A percentile compares a stretch with the other conserved stretches of the same genome.
phyloP scores from a whole-genome alignment of 306 rosid genomes.

The Albizia julibrissin region DNA sequence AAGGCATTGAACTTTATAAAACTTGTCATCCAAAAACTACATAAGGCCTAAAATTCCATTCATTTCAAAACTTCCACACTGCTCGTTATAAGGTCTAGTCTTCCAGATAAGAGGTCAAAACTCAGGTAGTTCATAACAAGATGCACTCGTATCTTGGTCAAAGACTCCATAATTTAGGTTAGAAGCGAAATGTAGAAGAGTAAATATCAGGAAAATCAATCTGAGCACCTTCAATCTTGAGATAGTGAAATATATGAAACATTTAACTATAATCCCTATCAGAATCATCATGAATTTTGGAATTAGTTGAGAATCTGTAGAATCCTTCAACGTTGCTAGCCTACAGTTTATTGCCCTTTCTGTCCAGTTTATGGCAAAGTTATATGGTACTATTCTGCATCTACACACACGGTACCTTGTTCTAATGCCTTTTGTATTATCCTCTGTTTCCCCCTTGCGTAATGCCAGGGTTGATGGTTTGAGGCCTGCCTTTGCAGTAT shows the following conservation, averaged over 20 bases:
- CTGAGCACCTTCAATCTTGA: slow-evolving; percentile 9
- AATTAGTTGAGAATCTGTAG: not conserved
- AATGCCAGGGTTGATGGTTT: slow-evolving; percentile 68
- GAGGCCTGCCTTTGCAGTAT: slow-evolving; percentile 55
- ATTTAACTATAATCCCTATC: slow-evolving; percentile 3
- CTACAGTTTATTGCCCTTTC: slow-evolving; percentile 15
- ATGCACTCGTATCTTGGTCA: slow-evolving; percentile 6
- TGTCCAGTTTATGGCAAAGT: slow-evolving; percentile 1
- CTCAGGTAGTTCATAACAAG: slow-evolving; percentile 13
- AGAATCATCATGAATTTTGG: slow-evolving; percentile 18
- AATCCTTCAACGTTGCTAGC: not conserved
- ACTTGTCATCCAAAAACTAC: slow-evolving; percentile 20
- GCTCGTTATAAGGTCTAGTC: not conserved
- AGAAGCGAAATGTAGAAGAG: slow-evolving; percentile 16
- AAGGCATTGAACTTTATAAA: not conserved
- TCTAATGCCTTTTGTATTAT: slow-evolving; percentile 61
- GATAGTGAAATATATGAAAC: not conserved
- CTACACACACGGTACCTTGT: slow-evolving; percentile 65
- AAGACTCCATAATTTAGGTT: slow-evolving; percentile 17
- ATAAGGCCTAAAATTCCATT: slow-evolving; percentile 17
- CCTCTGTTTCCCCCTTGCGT: slow-evolving; percentile 74
- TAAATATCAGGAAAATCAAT: slow-evolving; percentile 14
- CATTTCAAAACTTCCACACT: slow-evolving; percentile 2
- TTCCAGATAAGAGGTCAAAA: slow-evolving; percentile 11
- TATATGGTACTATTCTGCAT: slow-evolving; percentile 16